phyloP scores from a whole-genome alignment of 257 asterid genomes.

The Capsicum rhomboideum region DNA sequence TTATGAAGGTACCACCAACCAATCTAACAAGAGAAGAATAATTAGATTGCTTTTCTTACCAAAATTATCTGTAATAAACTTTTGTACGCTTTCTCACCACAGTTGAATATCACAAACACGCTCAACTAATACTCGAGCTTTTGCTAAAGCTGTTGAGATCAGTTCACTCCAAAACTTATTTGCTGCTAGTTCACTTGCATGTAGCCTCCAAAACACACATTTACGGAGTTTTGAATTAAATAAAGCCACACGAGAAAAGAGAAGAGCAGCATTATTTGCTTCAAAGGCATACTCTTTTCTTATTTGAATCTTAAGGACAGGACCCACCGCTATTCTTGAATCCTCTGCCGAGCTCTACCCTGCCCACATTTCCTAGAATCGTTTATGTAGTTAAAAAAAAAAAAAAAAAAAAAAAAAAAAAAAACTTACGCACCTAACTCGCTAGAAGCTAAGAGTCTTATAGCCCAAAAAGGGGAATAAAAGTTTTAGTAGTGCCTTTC shows the following conservation, averaged over 20 bases:
- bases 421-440: background rate
- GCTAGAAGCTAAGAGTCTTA: background rate
- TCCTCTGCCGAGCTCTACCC: background rate
- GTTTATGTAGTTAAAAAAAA: background rate
- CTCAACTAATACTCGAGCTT: background rate
- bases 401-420: background rate
- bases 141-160: background rate
- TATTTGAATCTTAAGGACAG: background rate
- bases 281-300: background rate
- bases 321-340: background rate
- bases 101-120: background rate
- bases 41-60: background rate
- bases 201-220: background rate
- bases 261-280: background rate
- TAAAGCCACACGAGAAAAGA: background rate
- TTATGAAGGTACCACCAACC: background rate
- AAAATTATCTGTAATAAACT: background rate
- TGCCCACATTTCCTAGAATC: background rate
- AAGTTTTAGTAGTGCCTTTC: background rate
- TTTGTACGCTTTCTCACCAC: background rate
- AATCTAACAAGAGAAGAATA: background rate
- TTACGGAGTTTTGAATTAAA: background rate
- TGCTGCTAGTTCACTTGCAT: background rate
- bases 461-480: background rate
- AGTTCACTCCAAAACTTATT: background rate